Evolutionary conservation across 306 rosid species (phyloP).

Genomic region (Sophora flavescens): DNA sequence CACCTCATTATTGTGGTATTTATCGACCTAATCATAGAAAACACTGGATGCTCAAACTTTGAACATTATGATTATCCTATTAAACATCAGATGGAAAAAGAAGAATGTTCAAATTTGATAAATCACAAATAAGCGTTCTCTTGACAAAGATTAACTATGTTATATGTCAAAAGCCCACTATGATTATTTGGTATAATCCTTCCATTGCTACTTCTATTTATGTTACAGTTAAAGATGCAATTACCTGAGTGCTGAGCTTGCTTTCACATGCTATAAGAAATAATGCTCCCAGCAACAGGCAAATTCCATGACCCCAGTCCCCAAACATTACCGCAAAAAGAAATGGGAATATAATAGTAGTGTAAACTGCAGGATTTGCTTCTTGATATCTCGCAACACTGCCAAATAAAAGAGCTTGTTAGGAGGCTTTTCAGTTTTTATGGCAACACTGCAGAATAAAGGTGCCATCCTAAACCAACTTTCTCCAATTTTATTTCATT

Average conservation of each 20-base stretch:
- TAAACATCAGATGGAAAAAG: constrained; percentile 6
- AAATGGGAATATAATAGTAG: constrained; percentile 84
- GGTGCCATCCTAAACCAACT: not conserved
- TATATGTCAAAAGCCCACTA: constrained; percentile 25
- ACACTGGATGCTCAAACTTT: not conserved
- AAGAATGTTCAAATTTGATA: constrained; percentile 10
- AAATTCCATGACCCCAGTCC: constrained; percentile 98
- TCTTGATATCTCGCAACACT: constrained; percentile 93
- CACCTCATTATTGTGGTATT: not conserved
- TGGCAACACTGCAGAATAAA: constrained; percentile 3
- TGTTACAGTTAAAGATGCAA: constrained; percentile 36
- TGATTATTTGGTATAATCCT: constrained; percentile 24
- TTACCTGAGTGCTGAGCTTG: constrained; percentile 76
- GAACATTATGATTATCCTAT: constrained; percentile 21
- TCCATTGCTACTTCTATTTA: constrained; percentile 29
- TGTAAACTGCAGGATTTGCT: constrained; percentile 92
- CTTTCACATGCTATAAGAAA: constrained; percentile 85
- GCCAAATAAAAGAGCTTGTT: constrained; percentile 50
- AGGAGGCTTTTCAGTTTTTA: constrained; percentile 38
- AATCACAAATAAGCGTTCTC: constrained; percentile 7
- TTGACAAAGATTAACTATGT: not conserved
- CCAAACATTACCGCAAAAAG: constrained; percentile 97
- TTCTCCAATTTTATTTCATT: not conserved
- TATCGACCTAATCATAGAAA: constrained; percentile 9
- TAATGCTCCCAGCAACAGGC: constrained; percentile 87